phyloP scores from a whole-genome alignment of 2,329 filamentous ascomycete species.

The Claviceps arundinis region DNA sequence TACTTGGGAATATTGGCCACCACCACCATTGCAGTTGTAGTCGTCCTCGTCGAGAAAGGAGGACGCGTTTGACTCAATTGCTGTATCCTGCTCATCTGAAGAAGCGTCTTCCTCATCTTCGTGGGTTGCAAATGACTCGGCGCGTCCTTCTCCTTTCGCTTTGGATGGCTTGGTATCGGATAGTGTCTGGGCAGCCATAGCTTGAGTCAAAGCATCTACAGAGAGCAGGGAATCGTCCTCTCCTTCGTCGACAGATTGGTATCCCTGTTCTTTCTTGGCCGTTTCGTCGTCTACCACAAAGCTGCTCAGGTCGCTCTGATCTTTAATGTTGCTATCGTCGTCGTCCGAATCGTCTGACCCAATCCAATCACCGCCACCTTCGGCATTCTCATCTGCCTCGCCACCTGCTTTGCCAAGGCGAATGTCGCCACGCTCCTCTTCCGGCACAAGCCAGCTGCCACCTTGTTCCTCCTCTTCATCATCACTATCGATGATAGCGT shows the following conservation, averaged over 20 bases:
- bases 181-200: conserved; percentile 24
- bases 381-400: conserved; percentile 74
- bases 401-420: conserved; percentile 69
- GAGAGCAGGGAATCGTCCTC: conserved; percentile 22
- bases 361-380: conserved; percentile 72
- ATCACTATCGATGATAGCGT: conserved; percentile 52
- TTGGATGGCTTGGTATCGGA: conserved; percentile 11
- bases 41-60: conserved; percentile 16
- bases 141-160: conserved; percentile 2
- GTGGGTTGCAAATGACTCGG: conserved; percentile 18
- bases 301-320: conserved; percentile 37
- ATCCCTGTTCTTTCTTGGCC: conserved; percentile 19
- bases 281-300: conserved; percentile 41
- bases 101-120: conserved; percentile 15
- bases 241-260: conserved; percentile 13
- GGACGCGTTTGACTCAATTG: conserved; percentile 24
- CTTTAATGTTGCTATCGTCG: conserved; percentile 32
- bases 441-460: conserved; percentile 68
- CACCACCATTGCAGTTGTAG: conserved; percentile 17
- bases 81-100: conserved; percentile 23
- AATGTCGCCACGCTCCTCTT: conserved; percentile 45
- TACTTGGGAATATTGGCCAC: conserved; percentile 22
- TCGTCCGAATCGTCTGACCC: conserved; percentile 53
- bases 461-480: conserved; percentile 59
- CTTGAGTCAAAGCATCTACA: conserved; percentile 22